A percentile compares a stretch with the other conserved stretches of the same genome.
Evolutionary conservation across 1,284 basidiomycete genomes (phyloP).

Genomic region (Rhodotorula mucilaginosa): DNA sequence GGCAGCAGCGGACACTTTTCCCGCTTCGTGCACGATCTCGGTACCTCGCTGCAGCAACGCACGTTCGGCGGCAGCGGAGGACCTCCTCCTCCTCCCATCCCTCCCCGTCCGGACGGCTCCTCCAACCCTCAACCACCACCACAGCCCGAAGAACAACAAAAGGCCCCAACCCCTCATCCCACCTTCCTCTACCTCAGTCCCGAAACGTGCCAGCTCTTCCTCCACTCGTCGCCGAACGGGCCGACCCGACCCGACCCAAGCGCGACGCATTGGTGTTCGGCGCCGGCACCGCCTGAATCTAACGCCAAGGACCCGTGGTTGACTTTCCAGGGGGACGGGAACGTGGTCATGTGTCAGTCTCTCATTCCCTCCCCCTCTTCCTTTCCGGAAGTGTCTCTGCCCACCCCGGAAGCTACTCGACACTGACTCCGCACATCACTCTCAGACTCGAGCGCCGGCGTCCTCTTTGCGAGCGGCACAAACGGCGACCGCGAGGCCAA

Average conservation of each 20-base stretch:
- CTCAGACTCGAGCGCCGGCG: conserved; percentile 18
- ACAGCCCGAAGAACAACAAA: background rate
- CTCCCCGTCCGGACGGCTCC: conserved; percentile 18
- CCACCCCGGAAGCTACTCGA: background rate
- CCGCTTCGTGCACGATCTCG: conserved; percentile 30
- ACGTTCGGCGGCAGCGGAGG: background rate
- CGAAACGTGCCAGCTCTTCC: conserved; percentile 40
- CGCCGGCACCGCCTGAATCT: conserved; percentile 13
- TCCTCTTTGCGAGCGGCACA: conserved; percentile 41
- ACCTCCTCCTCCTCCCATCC: conserved; percentile 25
- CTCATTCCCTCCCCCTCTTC: no score
- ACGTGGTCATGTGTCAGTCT: conserved; percentile 36
- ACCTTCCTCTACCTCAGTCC: conserved; percentile 41
- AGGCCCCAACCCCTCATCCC: background rate
- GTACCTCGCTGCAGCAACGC: conserved; percentile 17
- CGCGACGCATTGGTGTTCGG: conserved; percentile 32
- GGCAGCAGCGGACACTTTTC: conserved; percentile 23
- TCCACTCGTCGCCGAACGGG: conserved; percentile 39
- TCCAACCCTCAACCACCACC: background rate
- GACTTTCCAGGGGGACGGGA: conserved; percentile 40
- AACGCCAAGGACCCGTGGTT: conserved; percentile 19
- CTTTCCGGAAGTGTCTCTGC: background rate
- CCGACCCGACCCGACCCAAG: conserved; percentile 32
- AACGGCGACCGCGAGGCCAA: conserved; percentile 26
- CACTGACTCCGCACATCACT: background rate